These are phyloP conservation scores for Acanthochlamys bracteata DNA, from an alignment of 106 monocot species.

Conservation along the genomic window DNA sequence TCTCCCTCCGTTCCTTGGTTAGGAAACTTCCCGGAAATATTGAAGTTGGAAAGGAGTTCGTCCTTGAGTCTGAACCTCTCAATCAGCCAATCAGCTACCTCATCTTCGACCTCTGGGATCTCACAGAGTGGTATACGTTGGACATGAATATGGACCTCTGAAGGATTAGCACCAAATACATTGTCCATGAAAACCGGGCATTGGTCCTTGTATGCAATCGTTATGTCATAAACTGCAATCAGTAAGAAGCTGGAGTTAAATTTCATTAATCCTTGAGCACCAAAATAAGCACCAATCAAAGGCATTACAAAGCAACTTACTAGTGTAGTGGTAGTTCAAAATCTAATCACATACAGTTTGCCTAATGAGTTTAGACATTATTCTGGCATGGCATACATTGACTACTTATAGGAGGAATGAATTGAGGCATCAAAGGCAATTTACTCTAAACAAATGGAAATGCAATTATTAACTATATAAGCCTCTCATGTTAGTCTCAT, in stretches of 20 bases:
- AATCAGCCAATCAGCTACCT: slow-evolving; percentile 64
- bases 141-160: slow-evolving; percentile 85
- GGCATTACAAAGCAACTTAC: too few relatives aligned
- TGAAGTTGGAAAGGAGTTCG: slow-evolving; percentile 54
- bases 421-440: too few relatives aligned
- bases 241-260: not conserved
- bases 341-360: too few relatives aligned
- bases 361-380: too few relatives aligned
- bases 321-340: too few relatives aligned
- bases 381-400: too few relatives aligned
- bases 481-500: too few relatives aligned
- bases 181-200: slow-evolving; percentile 70
- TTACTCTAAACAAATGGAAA: not conserved
- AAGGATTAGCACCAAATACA: slow-evolving; percentile 69
- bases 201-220: slow-evolving; percentile 73
- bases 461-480: not conserved
- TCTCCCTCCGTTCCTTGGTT: slow-evolving; percentile 56
- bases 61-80: slow-evolving; percentile 83
- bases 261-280: too few relatives aligned
- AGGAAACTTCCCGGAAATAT: slow-evolving; percentile 53
- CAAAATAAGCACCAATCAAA: too few relatives aligned
- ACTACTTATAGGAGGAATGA: too few relatives aligned
- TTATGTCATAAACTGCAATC: slow-evolving; percentile 83
- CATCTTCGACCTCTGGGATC: slow-evolving; percentile 49
- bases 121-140: slow-evolving; percentile 29